phyloP scores from a whole-genome alignment of 2,329 filamentous ascomycete genomes.

The Pleurostoma richardsiae region DNA sequence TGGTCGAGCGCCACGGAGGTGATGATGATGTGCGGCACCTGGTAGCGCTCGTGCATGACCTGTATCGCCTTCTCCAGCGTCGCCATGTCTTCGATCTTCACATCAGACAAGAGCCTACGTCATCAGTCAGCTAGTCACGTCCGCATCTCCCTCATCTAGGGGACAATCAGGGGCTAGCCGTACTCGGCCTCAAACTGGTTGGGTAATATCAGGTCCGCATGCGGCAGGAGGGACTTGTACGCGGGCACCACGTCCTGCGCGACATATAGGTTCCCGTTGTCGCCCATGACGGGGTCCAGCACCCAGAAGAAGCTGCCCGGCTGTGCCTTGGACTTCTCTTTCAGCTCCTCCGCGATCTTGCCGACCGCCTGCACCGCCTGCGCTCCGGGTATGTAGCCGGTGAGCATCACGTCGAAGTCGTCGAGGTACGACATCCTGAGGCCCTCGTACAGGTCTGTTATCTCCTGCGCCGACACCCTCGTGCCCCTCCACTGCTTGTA shows the following conservation, averaged over 20 bases:
- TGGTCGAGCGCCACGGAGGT: constrained; percentile 74
- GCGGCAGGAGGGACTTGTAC: constrained; percentile 72
- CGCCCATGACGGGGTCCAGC: constrained; percentile 96
- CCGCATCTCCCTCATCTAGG: neutral
- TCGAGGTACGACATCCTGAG: constrained; percentile 79
- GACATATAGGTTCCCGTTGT: constrained; percentile 89
- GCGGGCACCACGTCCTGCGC: constrained; percentile 86
- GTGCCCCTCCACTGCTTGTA: constrained; percentile 87
- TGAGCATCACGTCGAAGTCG: constrained; percentile 90
- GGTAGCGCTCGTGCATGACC: constrained; percentile 69
- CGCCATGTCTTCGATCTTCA: constrained; percentile 71
- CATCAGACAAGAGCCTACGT: constrained; percentile 76
- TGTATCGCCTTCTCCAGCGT: constrained; percentile 71
- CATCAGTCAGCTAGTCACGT: neutral
- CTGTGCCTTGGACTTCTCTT: constrained; percentile 48
- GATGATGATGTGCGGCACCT: constrained; percentile 83
- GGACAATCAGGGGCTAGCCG: constrained; percentile 21
- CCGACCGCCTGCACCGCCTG: constrained; percentile 81
- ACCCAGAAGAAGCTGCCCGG: constrained; percentile 93
- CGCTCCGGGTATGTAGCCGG: constrained; percentile 88
- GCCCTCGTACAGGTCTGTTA: constrained; percentile 78
- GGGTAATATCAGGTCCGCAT: constrained; percentile 88
- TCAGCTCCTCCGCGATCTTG: constrained; percentile 76
- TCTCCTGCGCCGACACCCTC: constrained; percentile 74
- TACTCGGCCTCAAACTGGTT: constrained; percentile 98